Evolutionary conservation across 148 eudicot species (phyloP).

Genomic region (Cornus controversa): DNA sequence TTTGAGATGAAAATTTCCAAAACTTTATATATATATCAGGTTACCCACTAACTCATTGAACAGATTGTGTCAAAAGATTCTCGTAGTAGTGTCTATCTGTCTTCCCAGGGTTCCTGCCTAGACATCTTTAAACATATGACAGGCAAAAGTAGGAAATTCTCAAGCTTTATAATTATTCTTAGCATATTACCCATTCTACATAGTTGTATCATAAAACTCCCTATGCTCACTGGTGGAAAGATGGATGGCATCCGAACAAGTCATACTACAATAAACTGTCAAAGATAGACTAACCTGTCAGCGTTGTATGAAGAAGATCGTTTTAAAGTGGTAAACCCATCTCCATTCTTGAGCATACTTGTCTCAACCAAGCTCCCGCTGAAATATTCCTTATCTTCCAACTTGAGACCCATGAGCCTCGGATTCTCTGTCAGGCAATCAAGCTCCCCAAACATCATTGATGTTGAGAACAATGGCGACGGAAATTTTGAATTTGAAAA

Average conservation of each 20-base stretch:
- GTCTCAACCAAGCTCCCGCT: slow-evolving; percentile 91
- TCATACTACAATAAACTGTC: neutral
- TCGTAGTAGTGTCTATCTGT: neutral
- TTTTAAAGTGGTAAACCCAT: slow-evolving; percentile 48
- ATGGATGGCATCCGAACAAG: neutral
- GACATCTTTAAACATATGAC: neutral
- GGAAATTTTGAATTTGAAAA: slow-evolving; percentile 69
- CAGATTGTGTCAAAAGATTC: neutral
- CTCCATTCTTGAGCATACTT: slow-evolving; percentile 53
- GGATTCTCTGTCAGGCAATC: slow-evolving; percentile 75
- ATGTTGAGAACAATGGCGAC: slow-evolving; percentile 80
- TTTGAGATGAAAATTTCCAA: no score
- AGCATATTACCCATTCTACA: neutral
- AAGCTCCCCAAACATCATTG: slow-evolving; percentile 75
- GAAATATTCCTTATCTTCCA: slow-evolving; percentile 92
- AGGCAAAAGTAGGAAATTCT: neutral
- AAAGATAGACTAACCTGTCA: slow-evolving; percentile 50
- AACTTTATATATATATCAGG: no score
- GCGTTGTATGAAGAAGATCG: slow-evolving; percentile 77
- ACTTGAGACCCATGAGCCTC: slow-evolving; percentile 52
- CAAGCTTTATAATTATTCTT: neutral
- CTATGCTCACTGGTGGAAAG: neutral
- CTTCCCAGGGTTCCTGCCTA: neutral
- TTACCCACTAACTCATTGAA: neutral
- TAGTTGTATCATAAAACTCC: neutral